Evolutionary conservation across 2,329 filamentous ascomycete species (phyloP).

Genomic region (Emmonsiellopsis sp.): DNA sequence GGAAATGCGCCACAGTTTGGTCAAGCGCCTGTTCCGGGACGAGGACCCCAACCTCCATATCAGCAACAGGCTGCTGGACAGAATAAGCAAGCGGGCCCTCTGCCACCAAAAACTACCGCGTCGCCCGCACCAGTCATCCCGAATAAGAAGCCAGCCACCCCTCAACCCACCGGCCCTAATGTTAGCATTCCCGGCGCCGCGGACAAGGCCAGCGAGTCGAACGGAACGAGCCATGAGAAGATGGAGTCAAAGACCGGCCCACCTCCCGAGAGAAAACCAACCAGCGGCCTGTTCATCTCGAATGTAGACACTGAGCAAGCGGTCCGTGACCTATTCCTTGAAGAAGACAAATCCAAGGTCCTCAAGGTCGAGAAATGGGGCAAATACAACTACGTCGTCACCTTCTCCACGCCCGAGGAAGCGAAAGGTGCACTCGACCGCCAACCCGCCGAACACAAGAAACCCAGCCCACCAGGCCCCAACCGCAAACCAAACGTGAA

Average conservation of each 20-base stretch:
- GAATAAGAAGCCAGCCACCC: constrained; percentile 43
- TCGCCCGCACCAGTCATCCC: constrained; percentile 35
- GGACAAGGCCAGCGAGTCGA: constrained; percentile 35
- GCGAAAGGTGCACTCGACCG: constrained; percentile 69
- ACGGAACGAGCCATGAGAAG: constrained; percentile 42
- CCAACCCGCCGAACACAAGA: constrained; percentile 68
- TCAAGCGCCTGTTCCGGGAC: constrained; percentile 27
- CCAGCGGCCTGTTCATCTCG: constrained; percentile 81
- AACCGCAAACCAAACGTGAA: constrained; percentile 73
- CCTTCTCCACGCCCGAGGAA: constrained; percentile 71
- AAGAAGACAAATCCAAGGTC: constrained; percentile 77
- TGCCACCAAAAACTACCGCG: constrained; percentile 15
- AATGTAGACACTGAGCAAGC: constrained; percentile 77
- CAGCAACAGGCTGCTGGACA: constrained; percentile 21
- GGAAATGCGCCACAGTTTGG: constrained; percentile 29
- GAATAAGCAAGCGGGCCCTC: constrained; percentile 23
- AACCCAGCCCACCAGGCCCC: constrained; percentile 55
- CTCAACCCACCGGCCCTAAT: constrained; percentile 32
- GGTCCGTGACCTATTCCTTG: constrained; percentile 67
- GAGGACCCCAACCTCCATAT: constrained; percentile 21
- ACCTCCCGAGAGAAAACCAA: constrained; percentile 49
- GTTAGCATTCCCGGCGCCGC: constrained; percentile 17
- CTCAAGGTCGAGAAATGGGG: constrained; percentile 56
- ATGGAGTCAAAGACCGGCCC: constrained; percentile 43
- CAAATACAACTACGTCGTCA: constrained; percentile 71